Evolutionary conservation across 2,329 filamentous ascomycete genomes (phyloP).

Genomic region (Colletotrichum higginsianum): DNA sequence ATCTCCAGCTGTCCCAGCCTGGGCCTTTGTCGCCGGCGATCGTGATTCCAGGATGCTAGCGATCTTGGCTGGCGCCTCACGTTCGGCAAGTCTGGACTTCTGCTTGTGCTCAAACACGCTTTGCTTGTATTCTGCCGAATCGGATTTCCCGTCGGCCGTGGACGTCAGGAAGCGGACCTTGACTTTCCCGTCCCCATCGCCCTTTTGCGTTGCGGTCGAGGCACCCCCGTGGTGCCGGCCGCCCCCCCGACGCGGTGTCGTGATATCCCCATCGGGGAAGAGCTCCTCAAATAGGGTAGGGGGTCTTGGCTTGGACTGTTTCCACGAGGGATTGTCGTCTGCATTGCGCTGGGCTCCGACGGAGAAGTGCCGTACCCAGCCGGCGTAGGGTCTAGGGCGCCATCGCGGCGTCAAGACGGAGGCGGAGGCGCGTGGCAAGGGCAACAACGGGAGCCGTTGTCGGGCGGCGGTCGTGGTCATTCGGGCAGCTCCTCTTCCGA

Average conservation of each 20-base stretch:
- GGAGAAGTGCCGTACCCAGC: slow-evolving; percentile 3
- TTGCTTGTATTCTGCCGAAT: slow-evolving; percentile 22
- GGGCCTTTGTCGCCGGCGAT: background rate
- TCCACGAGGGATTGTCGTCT: background rate
- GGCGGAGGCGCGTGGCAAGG: background rate
- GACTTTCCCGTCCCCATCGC: slow-evolving; percentile 1
- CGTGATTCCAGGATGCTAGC: slow-evolving; percentile 15
- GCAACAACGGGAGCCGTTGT: slow-evolving; percentile 37
- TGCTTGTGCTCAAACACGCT: slow-evolving; percentile 3
- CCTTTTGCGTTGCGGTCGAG: background rate
- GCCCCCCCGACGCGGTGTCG: background rate
- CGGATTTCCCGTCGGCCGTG: slow-evolving; percentile 24
- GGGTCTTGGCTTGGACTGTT: slow-evolving; percentile 1
- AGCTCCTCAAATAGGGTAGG: slow-evolving; percentile 37
- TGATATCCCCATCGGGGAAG: slow-evolving; percentile 27
- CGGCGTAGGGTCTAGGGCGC: background rate
- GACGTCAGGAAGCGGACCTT: slow-evolving; percentile 38
- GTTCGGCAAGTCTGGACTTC: background rate
- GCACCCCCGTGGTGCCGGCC: background rate
- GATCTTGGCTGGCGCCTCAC: background rate
- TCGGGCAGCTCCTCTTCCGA: slow-evolving; percentile 40
- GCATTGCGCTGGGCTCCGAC: background rate
- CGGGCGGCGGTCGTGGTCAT: slow-evolving; percentile 35
- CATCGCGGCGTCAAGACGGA: slow-evolving; percentile 10
- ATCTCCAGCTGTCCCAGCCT: background rate